A percentile compares a stretch with the other conserved stretches of the same genome.
These are phyloP conservation scores for Craspedostauros australis DNA, from an alignment of 108 stramenopile genomes.

Conservation along the genomic window DNA sequence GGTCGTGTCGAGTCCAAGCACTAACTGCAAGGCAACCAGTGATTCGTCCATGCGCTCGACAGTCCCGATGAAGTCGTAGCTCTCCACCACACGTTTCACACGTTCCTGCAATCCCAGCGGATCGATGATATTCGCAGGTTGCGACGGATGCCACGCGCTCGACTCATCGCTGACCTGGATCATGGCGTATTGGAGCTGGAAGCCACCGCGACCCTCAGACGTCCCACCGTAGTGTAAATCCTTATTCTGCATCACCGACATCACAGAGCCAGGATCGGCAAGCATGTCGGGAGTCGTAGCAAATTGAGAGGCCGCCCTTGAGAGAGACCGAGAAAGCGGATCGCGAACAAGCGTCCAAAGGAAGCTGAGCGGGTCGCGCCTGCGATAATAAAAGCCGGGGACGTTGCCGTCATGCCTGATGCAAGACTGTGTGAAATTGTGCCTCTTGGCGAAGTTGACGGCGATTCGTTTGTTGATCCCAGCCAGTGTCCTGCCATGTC, in stretches of 20 bases:
- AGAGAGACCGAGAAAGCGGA: no score
- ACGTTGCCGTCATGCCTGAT: constrained; percentile 19
- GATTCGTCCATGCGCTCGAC: constrained; percentile 54
- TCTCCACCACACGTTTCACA: constrained; percentile 19
- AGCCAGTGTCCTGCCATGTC: neutral
- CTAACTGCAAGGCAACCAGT: constrained; percentile 31
- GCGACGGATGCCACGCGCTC: constrained; percentile 5
- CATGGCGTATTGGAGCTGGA: constrained; percentile 16
- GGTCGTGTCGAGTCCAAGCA: constrained; percentile 21
- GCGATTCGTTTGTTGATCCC: constrained; percentile 19
- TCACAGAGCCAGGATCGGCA: no score
- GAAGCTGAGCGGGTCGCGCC: constrained; percentile 13
- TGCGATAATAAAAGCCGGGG: constrained; percentile 7
- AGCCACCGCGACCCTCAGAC: constrained; percentile 33
- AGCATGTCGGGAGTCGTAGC: no score
- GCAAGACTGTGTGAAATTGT: neutral
- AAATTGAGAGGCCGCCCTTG: no score
- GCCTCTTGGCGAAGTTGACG: constrained; percentile 15
- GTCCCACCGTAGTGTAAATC: constrained; percentile 12
- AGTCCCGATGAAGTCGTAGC: constrained; percentile 39
- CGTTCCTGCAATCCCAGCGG: constrained; percentile 2
- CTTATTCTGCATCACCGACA: no score
- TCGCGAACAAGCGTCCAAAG: constrained; percentile 31
- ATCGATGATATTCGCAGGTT: constrained; percentile 7
- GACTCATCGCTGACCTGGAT: constrained; percentile 1